A percentile compares a stretch with the other conserved stretches of the same genome.
Evolutionary conservation across 345 rosid species (phyloP).

Genomic region (Populus pruinosa): DNA sequence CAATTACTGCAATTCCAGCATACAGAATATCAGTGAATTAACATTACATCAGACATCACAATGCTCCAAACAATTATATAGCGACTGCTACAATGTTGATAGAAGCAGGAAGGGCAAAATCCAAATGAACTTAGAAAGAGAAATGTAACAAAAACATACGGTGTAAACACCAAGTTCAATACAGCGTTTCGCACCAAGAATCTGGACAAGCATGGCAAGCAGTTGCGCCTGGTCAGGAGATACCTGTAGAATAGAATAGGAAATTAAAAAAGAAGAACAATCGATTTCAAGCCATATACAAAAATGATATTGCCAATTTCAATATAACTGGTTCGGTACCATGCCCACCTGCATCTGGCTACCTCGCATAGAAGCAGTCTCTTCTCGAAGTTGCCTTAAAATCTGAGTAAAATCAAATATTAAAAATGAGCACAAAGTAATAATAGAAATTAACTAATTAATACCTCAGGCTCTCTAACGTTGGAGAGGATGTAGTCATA

Average conservation of each 20-base stretch:
- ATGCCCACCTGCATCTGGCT: slow-evolving; percentile 82
- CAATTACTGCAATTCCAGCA: neutral
- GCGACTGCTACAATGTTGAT: neutral
- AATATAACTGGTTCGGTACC: too few species aligned
- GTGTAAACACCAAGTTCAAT: slow-evolving; percentile 93
- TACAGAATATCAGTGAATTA: neutral
- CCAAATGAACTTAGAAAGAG: neutral
- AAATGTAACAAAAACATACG: slow-evolving; percentile 31
- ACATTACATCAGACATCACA: neutral
- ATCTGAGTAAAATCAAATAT: slow-evolving; percentile 40
- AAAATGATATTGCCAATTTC: too few species aligned
- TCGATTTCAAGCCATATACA: too few species aligned
- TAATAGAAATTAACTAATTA: neutral
- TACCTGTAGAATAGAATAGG: slow-evolving; percentile 36
- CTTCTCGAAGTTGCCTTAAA: slow-evolving; percentile 75
- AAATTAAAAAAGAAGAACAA: too few species aligned
- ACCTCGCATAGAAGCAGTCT: slow-evolving; percentile 71
- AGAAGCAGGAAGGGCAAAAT: neutral
- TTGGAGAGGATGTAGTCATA: slow-evolving; percentile 80
- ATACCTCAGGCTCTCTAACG: slow-evolving; percentile 75
- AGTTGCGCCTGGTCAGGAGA: slow-evolving; percentile 96
- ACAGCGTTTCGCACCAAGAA: slow-evolving; percentile 73
- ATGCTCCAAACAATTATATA: neutral
- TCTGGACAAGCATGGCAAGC: slow-evolving; percentile 84
- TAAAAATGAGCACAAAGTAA: neutral